Base-by-base conservation (phyloP, 805 yeast genomes). In the Schizosaccharomyces cryophilus region DNA sequence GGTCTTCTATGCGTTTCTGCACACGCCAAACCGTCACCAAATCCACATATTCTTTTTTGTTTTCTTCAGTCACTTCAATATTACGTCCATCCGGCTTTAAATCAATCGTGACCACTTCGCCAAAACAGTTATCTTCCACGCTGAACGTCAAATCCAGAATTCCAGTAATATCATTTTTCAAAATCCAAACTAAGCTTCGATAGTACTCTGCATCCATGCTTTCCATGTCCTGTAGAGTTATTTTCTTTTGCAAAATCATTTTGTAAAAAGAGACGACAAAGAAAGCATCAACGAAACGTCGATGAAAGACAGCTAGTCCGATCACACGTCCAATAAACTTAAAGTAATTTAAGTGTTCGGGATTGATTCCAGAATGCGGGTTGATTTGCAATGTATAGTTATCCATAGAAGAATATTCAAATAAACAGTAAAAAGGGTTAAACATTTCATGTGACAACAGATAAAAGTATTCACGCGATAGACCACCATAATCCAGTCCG, bases 401-500 rank as follows among this genome's bases (percentile, higher is more conserved):
- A 74, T 93, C 99, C 73, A 89, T 95, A 42, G 97, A 94, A 19
- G 96, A 88, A 73, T 93, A 93, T 74, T 93, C 96, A 71, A 93
- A 93, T 69, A 93, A 75, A 74, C 99, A 90, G 73, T 93, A 93
- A 72, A 89, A 87, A 64, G 99, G 99, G 71, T 93, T 89, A 73
- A 93, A 93, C 96, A 93, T 93, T 73, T 93, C 97, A 71, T 93
- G 98, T 2, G 97, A 89, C 66, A 93, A 77, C 70, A 89, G 77
- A 75, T 88, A 93, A 83, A 93, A 93, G 73, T 87, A 93, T 73
- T 93, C 99, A 75, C 99, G 80, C 38, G 96, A 87, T 64, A 93
- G 97, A 71, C 99, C 99, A 78, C 99, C 99, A 71, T 93, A 93
- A 76, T 93, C 99, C 68, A 93, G 80, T 73, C 98, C 99, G 77